These are phyloP conservation scores for Flaveria trinervia DNA, from an alignment of 129 eudicot genomes.

Conservation along the genomic window DNA sequence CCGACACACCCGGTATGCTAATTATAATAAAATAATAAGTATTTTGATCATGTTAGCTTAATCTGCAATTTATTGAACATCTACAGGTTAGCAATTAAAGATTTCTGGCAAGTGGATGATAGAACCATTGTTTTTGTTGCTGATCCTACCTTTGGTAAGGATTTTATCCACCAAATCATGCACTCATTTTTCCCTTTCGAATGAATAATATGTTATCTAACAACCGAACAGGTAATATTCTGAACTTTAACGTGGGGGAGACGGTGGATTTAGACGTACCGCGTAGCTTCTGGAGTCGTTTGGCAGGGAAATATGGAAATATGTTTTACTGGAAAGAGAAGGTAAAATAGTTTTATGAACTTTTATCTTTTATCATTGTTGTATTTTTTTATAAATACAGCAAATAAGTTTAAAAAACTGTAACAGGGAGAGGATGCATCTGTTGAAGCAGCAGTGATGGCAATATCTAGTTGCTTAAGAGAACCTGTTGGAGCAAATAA, in stretches of 20 bases:
- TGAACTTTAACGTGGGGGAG: slow-evolving; percentile 91
- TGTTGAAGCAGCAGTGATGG: slow-evolving; percentile 97
- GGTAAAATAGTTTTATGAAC: slow-evolving; percentile 37
- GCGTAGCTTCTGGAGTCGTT: slow-evolving; percentile 95
- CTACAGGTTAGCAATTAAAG: slow-evolving; percentile 80
- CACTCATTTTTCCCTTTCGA: slow-evolving; percentile 2
- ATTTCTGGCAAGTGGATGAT: slow-evolving; percentile 96
- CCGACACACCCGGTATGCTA: slow-evolving; percentile 85
- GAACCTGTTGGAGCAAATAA: slow-evolving; percentile 90
- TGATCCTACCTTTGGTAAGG: slow-evolving; percentile 94
- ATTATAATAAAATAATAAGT: not conserved
- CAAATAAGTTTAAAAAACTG: slow-evolving; percentile 4
- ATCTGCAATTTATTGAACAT: slow-evolving; percentile 4
- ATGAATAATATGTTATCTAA: not conserved
- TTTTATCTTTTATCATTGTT: not conserved
- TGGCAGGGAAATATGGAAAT: slow-evolving; percentile 94
- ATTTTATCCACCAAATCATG: not conserved
- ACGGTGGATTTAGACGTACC: slow-evolving; percentile 87
- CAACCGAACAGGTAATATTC: slow-evolving; percentile 61
- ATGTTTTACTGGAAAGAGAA: slow-evolving; percentile 97
- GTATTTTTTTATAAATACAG: not conserved
- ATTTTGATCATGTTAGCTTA: slow-evolving; percentile 6
- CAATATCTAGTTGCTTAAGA: slow-evolving; percentile 81
- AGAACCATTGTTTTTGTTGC: slow-evolving; percentile 94
- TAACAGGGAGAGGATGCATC: slow-evolving; percentile 94